These are phyloP conservation scores for Letharia lupina DNA, from an alignment of 495 filamentous ascomycete genomes.

Conservation along the genomic window DNA sequence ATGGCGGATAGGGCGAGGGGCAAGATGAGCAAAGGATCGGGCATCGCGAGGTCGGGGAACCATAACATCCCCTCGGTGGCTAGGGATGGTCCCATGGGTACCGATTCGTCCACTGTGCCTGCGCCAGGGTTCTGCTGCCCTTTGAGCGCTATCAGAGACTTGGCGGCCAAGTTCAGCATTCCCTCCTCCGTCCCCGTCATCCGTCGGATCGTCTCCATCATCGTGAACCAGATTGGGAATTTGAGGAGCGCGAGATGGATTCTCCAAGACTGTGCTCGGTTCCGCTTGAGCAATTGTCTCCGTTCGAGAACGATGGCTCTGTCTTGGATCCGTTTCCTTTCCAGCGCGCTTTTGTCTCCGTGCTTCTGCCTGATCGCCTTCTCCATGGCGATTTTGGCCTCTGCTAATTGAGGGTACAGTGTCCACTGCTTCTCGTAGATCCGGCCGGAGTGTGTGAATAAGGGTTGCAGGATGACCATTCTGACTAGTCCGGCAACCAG, in stretches of 20 bases:
- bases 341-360: not conserved
- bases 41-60: slow-evolving; percentile 65
- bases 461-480: not conserved
- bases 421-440: too few relatives aligned
- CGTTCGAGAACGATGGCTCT: not conserved
- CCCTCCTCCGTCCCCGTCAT: slow-evolving; percentile 53
- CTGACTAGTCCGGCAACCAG: not conserved
- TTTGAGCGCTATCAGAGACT: not conserved
- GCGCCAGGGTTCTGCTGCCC: not conserved
- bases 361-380: not conserved
- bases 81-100: slow-evolving; percentile 33
- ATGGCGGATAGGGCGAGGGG: slow-evolving; percentile 49
- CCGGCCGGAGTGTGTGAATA: too few relatives aligned
- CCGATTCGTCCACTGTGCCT: slow-evolving; percentile 41
- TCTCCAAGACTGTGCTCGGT: slow-evolving; percentile 35
- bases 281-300: not conserved
- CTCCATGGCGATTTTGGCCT: not conserved
- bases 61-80: slow-evolving; percentile 62
- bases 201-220: slow-evolving; percentile 58
- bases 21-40: slow-evolving; percentile 62
- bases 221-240: slow-evolving; percentile 59
- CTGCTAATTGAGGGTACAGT: not conserved
- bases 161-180: slow-evolving; percentile 38
- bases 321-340: not conserved
- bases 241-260: slow-evolving; percentile 37